A percentile compares a stretch with the other conserved stretches of the same genome.
Evolutionary conservation across 768 basidiomycete genomes (phyloP).

Genomic region (Lentinus brumalis): DNA sequence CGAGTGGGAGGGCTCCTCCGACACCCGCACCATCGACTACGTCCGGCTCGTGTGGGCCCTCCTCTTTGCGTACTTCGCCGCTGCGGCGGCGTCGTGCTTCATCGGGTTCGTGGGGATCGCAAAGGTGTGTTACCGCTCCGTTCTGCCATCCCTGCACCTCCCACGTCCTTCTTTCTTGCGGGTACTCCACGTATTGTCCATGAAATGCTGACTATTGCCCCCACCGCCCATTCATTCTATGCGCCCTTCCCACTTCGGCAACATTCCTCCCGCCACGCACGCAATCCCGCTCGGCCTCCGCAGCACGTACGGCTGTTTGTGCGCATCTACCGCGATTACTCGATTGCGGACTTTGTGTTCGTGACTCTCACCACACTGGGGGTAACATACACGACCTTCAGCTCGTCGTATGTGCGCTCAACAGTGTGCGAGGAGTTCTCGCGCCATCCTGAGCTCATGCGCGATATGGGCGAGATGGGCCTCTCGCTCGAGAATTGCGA

Average conservation of each 20-base stretch:
- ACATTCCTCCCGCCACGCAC: background rate
- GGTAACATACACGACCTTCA: slow-evolving; percentile 62
- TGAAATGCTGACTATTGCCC: background rate
- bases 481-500: slow-evolving; percentile 82
- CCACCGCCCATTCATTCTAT: slow-evolving; percentile 1
- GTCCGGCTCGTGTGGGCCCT: slow-evolving; percentile 60
- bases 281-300: background rate
- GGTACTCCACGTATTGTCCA: background rate
- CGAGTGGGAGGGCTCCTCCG: slow-evolving; percentile 50
- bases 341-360: slow-evolving; percentile 77
- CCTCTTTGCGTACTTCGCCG: slow-evolving; percentile 64
- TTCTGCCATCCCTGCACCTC: background rate
- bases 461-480: slow-evolving; percentile 68
- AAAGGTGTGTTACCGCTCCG: slow-evolving; percentile 47
- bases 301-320: slow-evolving; percentile 67
- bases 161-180: background rate
- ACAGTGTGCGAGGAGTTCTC: slow-evolving; percentile 75
- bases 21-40: slow-evolving; percentile 43
- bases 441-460: slow-evolving; percentile 73
- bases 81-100: slow-evolving; percentile 62
- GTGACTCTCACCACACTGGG: slow-evolving; percentile 58
- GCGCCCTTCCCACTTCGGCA: slow-evolving; percentile 8
- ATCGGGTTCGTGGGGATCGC: slow-evolving; percentile 71
- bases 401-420: slow-evolving; percentile 51
- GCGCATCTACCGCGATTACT: slow-evolving; percentile 81